phyloP scores from a whole-genome alignment of 495 filamentous ascomycete species.

The Aspergillus mulundensis region DNA sequence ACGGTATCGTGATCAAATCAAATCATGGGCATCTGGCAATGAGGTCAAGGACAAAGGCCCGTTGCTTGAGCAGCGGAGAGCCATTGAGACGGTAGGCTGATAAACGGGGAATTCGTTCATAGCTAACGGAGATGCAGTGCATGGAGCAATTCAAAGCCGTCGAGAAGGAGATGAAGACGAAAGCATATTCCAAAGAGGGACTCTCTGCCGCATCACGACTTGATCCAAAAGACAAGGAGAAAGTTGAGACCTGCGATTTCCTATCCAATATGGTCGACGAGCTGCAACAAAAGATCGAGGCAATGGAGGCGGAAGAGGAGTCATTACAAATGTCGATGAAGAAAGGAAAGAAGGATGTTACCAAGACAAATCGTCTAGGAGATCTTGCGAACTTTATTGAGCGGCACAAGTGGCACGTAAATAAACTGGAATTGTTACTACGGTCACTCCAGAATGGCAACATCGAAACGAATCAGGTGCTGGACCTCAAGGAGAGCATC shows the following conservation, averaged over 20 bases:
- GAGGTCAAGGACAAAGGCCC: conserved; percentile 99
- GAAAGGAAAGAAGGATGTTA: conserved; percentile 82
- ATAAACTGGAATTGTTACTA: conserved; percentile 85
- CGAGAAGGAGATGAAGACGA: conserved; percentile 99
- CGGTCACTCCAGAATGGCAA: conserved; percentile 89
- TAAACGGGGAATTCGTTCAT: background rate
- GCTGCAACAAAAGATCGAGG: conserved; percentile 87
- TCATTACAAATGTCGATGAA: conserved; percentile 82
- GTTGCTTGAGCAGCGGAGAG: conserved; percentile 83
- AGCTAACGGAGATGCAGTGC: conserved; percentile 54
- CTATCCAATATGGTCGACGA: conserved; percentile 85
- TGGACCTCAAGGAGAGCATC: conserved; percentile 84
- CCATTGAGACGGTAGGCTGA: conserved; percentile 79
- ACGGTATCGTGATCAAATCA: conserved; percentile 95
- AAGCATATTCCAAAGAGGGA: conserved; percentile 98
- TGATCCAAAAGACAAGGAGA: conserved; percentile 92
- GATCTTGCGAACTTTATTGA: conserved; percentile 82
- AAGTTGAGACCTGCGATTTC: conserved; percentile 80
- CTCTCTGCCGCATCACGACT: conserved; percentile 84
- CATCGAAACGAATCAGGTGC: conserved; percentile 79
- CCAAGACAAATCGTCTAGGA: conserved; percentile 80
- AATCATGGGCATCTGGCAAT: conserved; percentile 94
- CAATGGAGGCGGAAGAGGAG: conserved; percentile 87
- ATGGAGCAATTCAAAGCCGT: conserved; percentile 99
- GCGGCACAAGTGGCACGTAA: conserved; percentile 93